A percentile compares a stretch with the other conserved stretches of the same genome.
phyloP scores from a whole-genome alignment of 2,329 filamentous ascomycete species.

The Fusarium luffae region DNA sequence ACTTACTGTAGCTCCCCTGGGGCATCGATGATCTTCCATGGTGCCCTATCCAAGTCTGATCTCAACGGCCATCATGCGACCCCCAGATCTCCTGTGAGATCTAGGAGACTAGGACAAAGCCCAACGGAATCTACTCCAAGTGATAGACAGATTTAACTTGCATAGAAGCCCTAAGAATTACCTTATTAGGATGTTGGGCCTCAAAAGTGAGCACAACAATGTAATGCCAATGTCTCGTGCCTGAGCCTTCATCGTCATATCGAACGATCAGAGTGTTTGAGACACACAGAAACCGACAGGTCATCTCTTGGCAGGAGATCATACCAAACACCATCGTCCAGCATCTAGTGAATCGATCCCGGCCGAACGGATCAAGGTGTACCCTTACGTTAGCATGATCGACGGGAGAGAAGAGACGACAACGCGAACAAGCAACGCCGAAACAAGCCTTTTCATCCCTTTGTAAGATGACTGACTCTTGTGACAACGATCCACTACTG shows the following conservation, averaged over 20 bases:
- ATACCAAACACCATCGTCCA: slow-evolving; percentile 7
- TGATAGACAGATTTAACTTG: neutral
- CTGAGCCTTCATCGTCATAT: slow-evolving; percentile 19
- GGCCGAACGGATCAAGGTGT: slow-evolving; percentile 2
- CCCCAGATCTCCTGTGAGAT: slow-evolving; percentile 1
- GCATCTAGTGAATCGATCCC: slow-evolving; percentile 5
- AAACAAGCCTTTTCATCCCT: slow-evolving; percentile 22
- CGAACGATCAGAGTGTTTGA: slow-evolving; percentile 6
- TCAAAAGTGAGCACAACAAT: neutral
- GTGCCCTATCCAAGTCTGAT: neutral
- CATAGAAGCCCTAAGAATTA: neutral
- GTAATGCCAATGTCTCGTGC: slow-evolving; percentile 2
- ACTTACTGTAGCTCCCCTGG: neutral
- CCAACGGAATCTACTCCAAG: neutral
- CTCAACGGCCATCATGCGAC: slow-evolving; percentile 1
- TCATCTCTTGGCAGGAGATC: slow-evolving; percentile 24
- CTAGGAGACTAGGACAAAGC: neutral
- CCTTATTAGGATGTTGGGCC: slow-evolving; percentile 4
- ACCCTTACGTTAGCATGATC: slow-evolving; percentile 4
- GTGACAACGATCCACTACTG: slow-evolving; percentile 26
- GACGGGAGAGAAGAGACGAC: slow-evolving; percentile 43
- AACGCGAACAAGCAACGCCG: slow-evolving; percentile 33
- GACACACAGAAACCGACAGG: slow-evolving; percentile 15
- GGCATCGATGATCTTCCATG: slow-evolving; percentile 5
- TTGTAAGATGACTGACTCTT: slow-evolving; percentile 18